phyloP scores from a whole-genome alignment of 2,329 filamentous ascomycete genomes.

The Aspergillus hortae region DNA sequence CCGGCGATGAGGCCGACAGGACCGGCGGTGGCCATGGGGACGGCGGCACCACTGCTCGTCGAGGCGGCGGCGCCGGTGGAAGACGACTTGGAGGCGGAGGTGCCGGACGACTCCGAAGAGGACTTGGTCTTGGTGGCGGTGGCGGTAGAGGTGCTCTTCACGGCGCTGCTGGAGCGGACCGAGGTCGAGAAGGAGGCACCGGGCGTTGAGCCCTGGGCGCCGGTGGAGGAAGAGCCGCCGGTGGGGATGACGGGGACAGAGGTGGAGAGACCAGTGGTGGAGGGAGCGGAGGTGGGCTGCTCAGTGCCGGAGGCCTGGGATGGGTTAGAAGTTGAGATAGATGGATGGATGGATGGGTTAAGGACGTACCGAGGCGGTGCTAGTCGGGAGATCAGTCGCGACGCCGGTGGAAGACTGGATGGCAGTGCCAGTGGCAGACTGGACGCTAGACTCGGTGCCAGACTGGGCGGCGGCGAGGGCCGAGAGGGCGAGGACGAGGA shows the following conservation, averaged over 20 bases:
- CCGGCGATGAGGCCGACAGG: slow-evolving; percentile 39
- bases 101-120: slow-evolving; percentile 13
- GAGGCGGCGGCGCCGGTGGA: slow-evolving; percentile 17
- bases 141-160: slow-evolving; percentile 18
- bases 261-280: slow-evolving; percentile 12
- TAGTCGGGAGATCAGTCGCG: too few species aligned
- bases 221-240: slow-evolving; percentile 20
- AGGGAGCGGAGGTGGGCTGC: too few species aligned
- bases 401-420: too few species aligned
- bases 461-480: slow-evolving; percentile 41
- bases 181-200: slow-evolving; percentile 16
- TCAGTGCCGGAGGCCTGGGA: too few species aligned
- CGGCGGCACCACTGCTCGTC: slow-evolving; percentile 28
- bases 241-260: slow-evolving; percentile 31
- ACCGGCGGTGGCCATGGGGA: slow-evolving; percentile 35
- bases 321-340: neutral
- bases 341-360: neutral
- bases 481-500: slow-evolving; percentile 43
- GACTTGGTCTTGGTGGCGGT: slow-evolving; percentile 20
- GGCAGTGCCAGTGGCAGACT: neutral
- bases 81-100: slow-evolving; percentile 16
- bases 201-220: slow-evolving; percentile 13
- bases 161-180: slow-evolving; percentile 13
- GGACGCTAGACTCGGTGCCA: neutral
- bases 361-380: neutral